These are phyloP conservation scores for Inonotus obliquus DNA, from an alignment of 1,284 basidiomycete species.

Conservation along the genomic window DNA sequence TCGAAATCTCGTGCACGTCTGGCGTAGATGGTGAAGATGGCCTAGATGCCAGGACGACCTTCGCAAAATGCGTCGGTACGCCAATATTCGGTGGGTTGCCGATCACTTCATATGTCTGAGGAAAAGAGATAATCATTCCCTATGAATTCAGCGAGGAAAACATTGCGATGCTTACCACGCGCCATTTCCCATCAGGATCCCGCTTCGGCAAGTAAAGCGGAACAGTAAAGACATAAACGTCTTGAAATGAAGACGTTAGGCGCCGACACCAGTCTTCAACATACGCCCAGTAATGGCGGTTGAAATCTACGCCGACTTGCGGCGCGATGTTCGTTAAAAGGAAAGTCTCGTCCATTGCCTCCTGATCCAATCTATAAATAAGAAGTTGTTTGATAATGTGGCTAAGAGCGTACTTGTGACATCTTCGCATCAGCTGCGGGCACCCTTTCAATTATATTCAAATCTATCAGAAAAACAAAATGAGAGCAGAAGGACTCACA, in stretches of 20 bases:
- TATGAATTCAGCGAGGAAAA: too few species aligned
- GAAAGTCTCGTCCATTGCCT: conserved; percentile 98
- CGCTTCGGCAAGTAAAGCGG: conserved; percentile 92
- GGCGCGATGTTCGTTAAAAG: conserved; percentile 94
- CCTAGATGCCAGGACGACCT: conserved; percentile 82
- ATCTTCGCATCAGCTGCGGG: conserved; percentile 96
- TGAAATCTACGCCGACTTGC: conserved; percentile 97
- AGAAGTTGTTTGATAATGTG: neutral
- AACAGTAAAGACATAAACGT: conserved; percentile 97
- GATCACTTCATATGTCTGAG: conserved; percentile 87
- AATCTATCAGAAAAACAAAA: neutral
- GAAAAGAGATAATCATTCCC: neutral
- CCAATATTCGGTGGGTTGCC: conserved; percentile 85
- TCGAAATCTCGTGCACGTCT: conserved; percentile 68
- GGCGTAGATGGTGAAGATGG: conserved; percentile 72
- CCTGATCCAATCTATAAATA: conserved; percentile 34
- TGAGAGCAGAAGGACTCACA: conserved; percentile 46
- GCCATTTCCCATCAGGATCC: conserved; percentile 88
- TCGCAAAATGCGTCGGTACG: conserved; percentile 98
- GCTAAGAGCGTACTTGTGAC: conserved; percentile 50
- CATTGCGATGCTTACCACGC: conserved; percentile 62
- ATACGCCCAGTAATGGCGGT: conserved; percentile 97
- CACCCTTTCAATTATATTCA: conserved; percentile 49
- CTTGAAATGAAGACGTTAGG: conserved; percentile 80
- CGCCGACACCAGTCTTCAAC: conserved; percentile 93